phyloP scores from a whole-genome alignment of 352 stramenopile genomes.

The Phytopythium chamaehyphon region DNA sequence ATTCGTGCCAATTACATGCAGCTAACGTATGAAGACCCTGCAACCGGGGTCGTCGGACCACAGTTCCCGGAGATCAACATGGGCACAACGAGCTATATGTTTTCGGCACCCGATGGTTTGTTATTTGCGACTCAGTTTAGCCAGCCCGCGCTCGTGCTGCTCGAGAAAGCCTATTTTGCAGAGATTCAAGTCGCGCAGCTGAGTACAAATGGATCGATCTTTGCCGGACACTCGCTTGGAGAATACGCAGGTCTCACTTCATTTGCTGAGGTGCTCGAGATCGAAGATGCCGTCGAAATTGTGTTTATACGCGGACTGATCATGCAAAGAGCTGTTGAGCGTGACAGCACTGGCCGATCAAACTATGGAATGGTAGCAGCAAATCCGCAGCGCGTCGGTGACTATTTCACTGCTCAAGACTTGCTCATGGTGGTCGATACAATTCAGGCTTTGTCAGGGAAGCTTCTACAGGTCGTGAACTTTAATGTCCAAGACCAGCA shows the following conservation, averaged over 20 bases:
- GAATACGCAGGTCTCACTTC: constrained; percentile 83
- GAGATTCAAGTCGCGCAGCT: constrained; percentile 70
- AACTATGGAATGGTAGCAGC: constrained; percentile 87
- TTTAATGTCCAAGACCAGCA: constrained; percentile 83
- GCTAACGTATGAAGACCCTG: constrained; percentile 59
- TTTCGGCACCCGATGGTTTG: constrained; percentile 66
- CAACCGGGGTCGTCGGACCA: constrained; percentile 41
- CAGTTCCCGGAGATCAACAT: constrained; percentile 79
- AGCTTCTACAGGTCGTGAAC: constrained; percentile 87
- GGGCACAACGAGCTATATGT: constrained; percentile 79
- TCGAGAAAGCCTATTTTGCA: constrained; percentile 83
- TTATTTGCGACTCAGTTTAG: constrained; percentile 87
- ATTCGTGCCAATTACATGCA: constrained; percentile 88
- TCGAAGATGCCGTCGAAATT: constrained; percentile 75
- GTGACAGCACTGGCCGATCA: constrained; percentile 53
- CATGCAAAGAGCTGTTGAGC: constrained; percentile 53
- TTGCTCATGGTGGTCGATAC: constrained; percentile 66
- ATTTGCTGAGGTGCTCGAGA: constrained; percentile 60
- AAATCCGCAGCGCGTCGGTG: constrained; percentile 70
- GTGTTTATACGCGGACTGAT: constrained; percentile 81
- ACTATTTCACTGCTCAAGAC: constrained; percentile 60
- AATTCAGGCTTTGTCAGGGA: constrained; percentile 51
- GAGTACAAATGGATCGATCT: constrained; percentile 64
- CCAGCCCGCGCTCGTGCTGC: constrained; percentile 73
- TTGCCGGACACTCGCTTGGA: constrained; percentile 85